Evolutionary conservation across 75 land plant genomes (phyloP), one percentile per base, ranked within the genome.

Genomic region (Gnetum montanum): DNA sequence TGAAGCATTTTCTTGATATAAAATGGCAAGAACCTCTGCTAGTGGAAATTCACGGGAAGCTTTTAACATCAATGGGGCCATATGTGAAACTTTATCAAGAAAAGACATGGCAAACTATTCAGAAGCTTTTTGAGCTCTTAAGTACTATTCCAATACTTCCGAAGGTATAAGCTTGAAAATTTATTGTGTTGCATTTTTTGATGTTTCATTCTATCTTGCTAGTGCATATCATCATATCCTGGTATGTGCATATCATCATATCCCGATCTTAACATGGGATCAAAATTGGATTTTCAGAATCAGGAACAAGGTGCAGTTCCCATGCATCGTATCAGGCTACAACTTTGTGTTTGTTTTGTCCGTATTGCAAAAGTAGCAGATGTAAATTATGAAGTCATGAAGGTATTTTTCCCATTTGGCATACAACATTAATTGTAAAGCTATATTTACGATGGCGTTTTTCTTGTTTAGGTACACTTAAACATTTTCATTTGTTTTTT

Each of bases 301-400:
- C 73, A 86, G 79, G 91, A 86, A 61, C 77, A 74, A 40, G 44
- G 72, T 20, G 58, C 78, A 64, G 69, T 63, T 47, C 61, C 43
- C 27, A 75, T 70, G 44, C 69, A 80, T 20, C 69, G 79, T 64
- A 81, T 89, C 43, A 76, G 99, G 60, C 70, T 90, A 41, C 97
- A 95, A 61, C 83, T 95, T 13, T 95, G 99, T 53, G 60, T 97
- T 43, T 90, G 97, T 22, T 91, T 95, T 62, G 68, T 95, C 27
- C 76, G 97, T n/a, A 72, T 95, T 44, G 84, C 97, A 5, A 86
- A 72, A 63, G 69, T 88, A 54, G 93, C 97, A 34, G 88, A 76
- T 18, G 73, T 44, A 71, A 79, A n/a, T n/a, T n/a, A n/a, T n/a
- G n/a, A n/a, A n/a, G n/a, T n/a, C n/a, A n/a, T n/a, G n/a, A n/a